Conservation (phyloP, 208 protist species). For the Crithidia brevicula region DNA sequence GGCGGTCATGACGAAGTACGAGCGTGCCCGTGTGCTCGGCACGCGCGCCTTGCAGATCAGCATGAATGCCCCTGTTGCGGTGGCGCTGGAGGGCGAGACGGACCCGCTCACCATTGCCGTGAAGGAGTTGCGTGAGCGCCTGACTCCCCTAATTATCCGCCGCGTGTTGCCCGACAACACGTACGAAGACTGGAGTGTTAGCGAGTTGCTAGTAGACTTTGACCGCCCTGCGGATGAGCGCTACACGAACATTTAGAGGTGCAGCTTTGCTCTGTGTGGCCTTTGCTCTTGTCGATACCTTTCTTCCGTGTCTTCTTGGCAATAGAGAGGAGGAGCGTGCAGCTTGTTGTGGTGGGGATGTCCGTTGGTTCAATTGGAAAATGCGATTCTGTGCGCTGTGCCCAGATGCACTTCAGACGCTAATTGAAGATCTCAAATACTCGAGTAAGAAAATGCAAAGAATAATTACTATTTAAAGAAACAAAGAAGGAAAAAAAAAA, state of each 20-base stretch:
- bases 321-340: no score
- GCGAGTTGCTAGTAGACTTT: constrained; percentile 89
- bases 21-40: constrained; percentile 97
- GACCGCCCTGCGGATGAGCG: constrained; percentile 84
- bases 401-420: no score
- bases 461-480: not conserved
- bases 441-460: no score
- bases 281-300: not conserved
- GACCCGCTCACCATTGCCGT: constrained; percentile 98
- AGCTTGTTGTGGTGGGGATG: no score
- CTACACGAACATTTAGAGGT: constrained; percentile 78
- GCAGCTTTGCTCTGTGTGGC: not conserved
- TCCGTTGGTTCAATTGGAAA: no score
- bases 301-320: constrained; percentile 13
- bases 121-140: constrained; percentile 96
- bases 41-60: constrained; percentile 98
- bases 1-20: constrained; percentile 99
- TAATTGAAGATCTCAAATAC: no score
- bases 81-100: constrained; percentile 97
- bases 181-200: constrained; percentile 93
- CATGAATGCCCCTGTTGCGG: constrained; percentile 98
- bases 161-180: constrained; percentile 95
- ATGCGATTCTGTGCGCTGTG: no score
- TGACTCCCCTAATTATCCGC: constrained; percentile 99
- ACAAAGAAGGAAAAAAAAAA: not conserved